Percentiles rank a stretch among this genome's conserved stretches.
Evolutionary conservation across 352 stramenopile species (phyloP).

Genomic region (Globisporangium uncinulatum): DNA sequence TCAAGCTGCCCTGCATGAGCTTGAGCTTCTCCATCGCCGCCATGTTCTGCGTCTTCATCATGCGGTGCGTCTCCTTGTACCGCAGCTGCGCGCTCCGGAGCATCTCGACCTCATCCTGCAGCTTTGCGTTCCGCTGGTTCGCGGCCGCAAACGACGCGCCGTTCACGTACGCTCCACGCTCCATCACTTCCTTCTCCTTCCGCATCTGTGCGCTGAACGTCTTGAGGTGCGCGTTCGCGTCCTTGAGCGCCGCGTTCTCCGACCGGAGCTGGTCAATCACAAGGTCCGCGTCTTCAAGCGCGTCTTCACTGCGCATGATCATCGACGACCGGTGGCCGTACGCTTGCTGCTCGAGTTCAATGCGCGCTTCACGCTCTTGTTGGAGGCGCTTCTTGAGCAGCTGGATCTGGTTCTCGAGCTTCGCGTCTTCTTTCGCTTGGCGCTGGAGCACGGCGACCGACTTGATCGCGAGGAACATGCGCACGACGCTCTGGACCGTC

Average conservation of each 20-base stretch:
- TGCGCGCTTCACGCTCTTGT: slow-evolving; percentile 84
- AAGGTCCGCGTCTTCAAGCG: slow-evolving; percentile 70
- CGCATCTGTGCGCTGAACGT: slow-evolving; percentile 72
- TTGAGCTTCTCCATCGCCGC: slow-evolving; percentile 79
- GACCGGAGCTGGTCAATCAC: slow-evolving; percentile 81
- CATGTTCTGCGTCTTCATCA: slow-evolving; percentile 77
- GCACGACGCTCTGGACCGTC: slow-evolving; percentile 77
- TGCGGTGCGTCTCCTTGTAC: slow-evolving; percentile 81
- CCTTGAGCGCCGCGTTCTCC: slow-evolving; percentile 80
- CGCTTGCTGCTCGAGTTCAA: slow-evolving; percentile 73
- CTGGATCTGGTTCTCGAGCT: slow-evolving; percentile 95
- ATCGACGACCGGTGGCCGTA: slow-evolving; percentile 66
- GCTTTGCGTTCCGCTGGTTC: slow-evolving; percentile 81
- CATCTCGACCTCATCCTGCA: slow-evolving; percentile 51
- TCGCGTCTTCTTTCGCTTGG: slow-evolving; percentile 92
- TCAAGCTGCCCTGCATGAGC: slow-evolving; percentile 69
- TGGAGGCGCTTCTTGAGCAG: slow-evolving; percentile 89
- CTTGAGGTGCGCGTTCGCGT: slow-evolving; percentile 82
- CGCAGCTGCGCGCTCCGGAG: slow-evolving; percentile 19
- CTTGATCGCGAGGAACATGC: slow-evolving; percentile 74
- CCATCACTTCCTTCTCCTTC: slow-evolving; percentile 89
- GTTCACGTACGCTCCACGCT: slow-evolving; percentile 83
- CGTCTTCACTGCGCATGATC: slow-evolving; percentile 75
- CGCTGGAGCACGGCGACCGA: slow-evolving; percentile 66
- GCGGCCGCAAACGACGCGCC: slow-evolving; percentile 79